Base-by-base conservation (phyloP, 129 eudicot species). In the Artemisia argyi region DNA sequence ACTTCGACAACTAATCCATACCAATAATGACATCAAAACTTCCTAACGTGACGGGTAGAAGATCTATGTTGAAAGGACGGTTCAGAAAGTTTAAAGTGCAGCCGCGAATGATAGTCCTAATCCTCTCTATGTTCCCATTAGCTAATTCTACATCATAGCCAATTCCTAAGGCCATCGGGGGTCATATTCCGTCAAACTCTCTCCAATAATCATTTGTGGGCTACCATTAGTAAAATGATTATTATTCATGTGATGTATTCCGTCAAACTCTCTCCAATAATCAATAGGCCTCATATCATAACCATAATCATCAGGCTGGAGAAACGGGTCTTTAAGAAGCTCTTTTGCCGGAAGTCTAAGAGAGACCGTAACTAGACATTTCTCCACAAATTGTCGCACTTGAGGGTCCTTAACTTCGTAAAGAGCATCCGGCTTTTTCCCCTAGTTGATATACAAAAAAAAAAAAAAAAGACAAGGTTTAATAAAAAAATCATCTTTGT, bases 301-400 rank as follows among this genome's bases (percentile, higher is more conserved):
- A 17, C 69, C 86, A 69, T 66, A 84, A 74, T 81, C 89, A 66
- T 89, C 89, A 24, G 63, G 73, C 68, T 77, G 91, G 61, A 93
- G 96, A 69, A 93, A 93, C 3, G 98, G 97, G 80, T 93, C 98
- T 61, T 75, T 77, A 15, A 93, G 89, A 39, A 93, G 90, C 83
- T 89, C 92, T 74, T 71, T 82, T 35, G 98, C 98, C 2, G 97
- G 68, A 17, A 82, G 83, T 81, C 98, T 84, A 12, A 66, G 71
- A 52, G 97, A 84, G 6, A 87, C 98, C 0, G 92, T 83, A 52
- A 95, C 92, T 52, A 93, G 76, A 60, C 98, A 93, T 80, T 87
- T 93, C 80, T 93, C 97, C 14, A 93, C 85, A 58, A 89, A 93
- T 78, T 69, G 75, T 66, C 89, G 86, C 24, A 92, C 86, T 67